These are phyloP conservation scores for Volvox carteri DNA, from an alignment of 163 green algal genomes.

Conservation along the genomic window DNA sequence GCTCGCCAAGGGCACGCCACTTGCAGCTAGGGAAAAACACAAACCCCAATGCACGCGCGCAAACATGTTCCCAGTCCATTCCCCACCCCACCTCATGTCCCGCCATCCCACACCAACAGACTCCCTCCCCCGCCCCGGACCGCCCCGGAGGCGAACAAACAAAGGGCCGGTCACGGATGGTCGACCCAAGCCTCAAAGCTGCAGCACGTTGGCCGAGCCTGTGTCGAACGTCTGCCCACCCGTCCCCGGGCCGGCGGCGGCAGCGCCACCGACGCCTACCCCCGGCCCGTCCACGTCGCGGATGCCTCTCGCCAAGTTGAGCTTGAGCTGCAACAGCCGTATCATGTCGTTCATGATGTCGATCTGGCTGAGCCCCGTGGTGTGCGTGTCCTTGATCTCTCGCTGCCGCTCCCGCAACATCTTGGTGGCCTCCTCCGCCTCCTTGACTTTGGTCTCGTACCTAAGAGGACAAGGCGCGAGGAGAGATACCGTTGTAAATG, in stretches of 20 bases:
- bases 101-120: too few relatives aligned
- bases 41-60: too few relatives aligned
- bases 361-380: slow-evolving; percentile 66
- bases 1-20: too few relatives aligned
- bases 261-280: not conserved
- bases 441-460: slow-evolving; percentile 62
- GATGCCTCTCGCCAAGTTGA: slow-evolving; percentile 53
- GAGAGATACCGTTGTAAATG: not conserved
- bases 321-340: slow-evolving; percentile 68
- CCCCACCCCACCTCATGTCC: too few relatives aligned
- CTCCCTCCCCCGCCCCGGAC: too few relatives aligned
- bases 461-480: slow-evolving; percentile 18
- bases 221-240: slow-evolving; percentile 28
- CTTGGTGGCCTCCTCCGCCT: slow-evolving; percentile 62
- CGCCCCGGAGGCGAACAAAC: too few relatives aligned
- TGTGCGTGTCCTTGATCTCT: slow-evolving; percentile 62
- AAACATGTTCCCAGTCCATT: too few relatives aligned
- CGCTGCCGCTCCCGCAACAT: slow-evolving; percentile 61
- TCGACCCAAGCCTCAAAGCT: slow-evolving; percentile 30
- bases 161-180: not conserved
- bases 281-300: not conserved
- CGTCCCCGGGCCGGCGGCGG: not conserved
- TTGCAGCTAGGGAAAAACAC: too few relatives aligned
- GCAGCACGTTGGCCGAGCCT: slow-evolving; percentile 38
- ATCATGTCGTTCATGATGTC: slow-evolving; percentile 75